Evolutionary conservation across 2,329 filamentous ascomycete genomes (phyloP).

Genomic region (Proliferodiscus dingleyae): DNA sequence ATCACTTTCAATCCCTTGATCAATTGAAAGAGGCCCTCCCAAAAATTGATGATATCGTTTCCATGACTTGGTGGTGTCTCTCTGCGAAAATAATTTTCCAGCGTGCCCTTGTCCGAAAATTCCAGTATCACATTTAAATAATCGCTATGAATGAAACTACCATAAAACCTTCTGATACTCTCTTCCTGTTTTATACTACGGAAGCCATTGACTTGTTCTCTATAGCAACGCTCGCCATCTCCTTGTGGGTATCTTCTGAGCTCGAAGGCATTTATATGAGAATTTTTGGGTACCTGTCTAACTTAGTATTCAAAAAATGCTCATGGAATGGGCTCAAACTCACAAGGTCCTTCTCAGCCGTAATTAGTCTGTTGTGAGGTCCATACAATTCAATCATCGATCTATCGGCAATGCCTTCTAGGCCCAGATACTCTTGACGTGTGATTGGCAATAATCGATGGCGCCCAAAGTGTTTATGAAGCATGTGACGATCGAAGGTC

Average conservation of each 20-base stretch:
- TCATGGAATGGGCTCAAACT: neutral
- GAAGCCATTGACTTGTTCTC: slow-evolving; percentile 26
- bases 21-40: slow-evolving; percentile 29
- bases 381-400: slow-evolving; percentile 26
- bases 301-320: neutral
- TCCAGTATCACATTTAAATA: slow-evolving; percentile 33
- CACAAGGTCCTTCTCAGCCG: neutral
- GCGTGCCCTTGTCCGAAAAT: slow-evolving; percentile 32
- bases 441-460: slow-evolving; percentile 28
- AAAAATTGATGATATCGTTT: slow-evolving; percentile 32
- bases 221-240: slow-evolving; percentile 20
- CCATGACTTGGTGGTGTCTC: slow-evolving; percentile 22
- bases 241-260: slow-evolving; percentile 25
- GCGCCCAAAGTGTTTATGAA: slow-evolving; percentile 20
- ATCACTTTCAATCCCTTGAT: slow-evolving; percentile 27
- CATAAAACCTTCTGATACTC: slow-evolving; percentile 29
- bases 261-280: slow-evolving; percentile 23
- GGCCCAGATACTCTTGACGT: slow-evolving; percentile 12
- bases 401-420: slow-evolving; percentile 16
- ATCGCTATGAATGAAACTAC: slow-evolving; percentile 25
- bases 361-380: slow-evolving; percentile 23
- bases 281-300: neutral
- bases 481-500: slow-evolving; percentile 19
- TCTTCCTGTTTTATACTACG: slow-evolving; percentile 12
- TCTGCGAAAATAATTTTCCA: slow-evolving; percentile 30